Conservation (phyloP, 352 stramenopile genomes). For the Aphanomyces cochlioides region DNA sequence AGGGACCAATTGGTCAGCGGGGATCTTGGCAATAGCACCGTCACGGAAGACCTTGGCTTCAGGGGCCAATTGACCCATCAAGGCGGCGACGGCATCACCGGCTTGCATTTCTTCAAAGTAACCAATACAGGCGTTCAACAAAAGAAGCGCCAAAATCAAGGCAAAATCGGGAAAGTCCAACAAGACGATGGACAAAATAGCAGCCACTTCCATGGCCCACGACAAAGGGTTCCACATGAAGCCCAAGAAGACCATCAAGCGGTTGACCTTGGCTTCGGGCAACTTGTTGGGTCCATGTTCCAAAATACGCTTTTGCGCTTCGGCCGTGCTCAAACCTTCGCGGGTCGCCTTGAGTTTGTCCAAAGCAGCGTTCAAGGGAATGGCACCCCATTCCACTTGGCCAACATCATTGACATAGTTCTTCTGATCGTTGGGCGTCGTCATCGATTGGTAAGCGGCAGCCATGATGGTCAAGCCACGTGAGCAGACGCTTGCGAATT, state of each 20-base stretch:
- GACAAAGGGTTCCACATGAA: slow-evolving; percentile 37
- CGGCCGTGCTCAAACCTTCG: slow-evolving; percentile 29
- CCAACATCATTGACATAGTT: slow-evolving; percentile 79
- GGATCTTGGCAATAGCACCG: slow-evolving; percentile 39
- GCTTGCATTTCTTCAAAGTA: slow-evolving; percentile 46
- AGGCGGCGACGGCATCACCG: slow-evolving; percentile 46
- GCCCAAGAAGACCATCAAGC: slow-evolving; percentile 27
- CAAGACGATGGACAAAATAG: slow-evolving; percentile 31
- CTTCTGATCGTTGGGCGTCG: slow-evolving; percentile 70
- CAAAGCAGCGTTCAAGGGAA: slow-evolving; percentile 29
- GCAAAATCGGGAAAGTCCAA: slow-evolving; percentile 34
- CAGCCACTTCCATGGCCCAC: slow-evolving; percentile 33
- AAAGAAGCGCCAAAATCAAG: slow-evolving; percentile 28
- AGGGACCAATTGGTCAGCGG: slow-evolving; percentile 46
- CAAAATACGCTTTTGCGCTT: slow-evolving; percentile 27
- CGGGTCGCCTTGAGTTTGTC: slow-evolving; percentile 31
- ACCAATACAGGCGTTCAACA: slow-evolving; percentile 35
- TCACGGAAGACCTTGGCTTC: slow-evolving; percentile 45
- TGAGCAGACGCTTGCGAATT: neutral
- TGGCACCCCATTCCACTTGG: slow-evolving; percentile 41
- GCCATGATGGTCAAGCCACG: slow-evolving; percentile 4
- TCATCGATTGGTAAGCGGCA: slow-evolving; percentile 37
- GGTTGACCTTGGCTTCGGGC: slow-evolving; percentile 27
- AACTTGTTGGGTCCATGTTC: slow-evolving; percentile 33
- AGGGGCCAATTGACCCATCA: slow-evolving; percentile 55